Evolutionary conservation across 441 rosid genomes (phyloP), one percentile per base, ranked within the genome.

Genomic region (Isatis lusitanica): DNA sequence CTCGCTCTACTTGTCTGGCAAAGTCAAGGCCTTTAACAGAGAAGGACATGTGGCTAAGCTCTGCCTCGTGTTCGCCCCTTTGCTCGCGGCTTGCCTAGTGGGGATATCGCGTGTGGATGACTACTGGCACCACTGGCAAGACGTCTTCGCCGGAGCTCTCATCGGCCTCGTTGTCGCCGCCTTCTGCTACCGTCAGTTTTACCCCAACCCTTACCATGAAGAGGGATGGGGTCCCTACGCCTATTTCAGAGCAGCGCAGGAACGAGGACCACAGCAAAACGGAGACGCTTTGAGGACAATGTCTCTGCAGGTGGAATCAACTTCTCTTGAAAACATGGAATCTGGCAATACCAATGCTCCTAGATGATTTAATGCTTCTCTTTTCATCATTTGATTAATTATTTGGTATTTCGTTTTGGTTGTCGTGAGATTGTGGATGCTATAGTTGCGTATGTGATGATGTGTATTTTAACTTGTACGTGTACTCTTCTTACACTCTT

Each of bases 191-290:
- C 81, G 80, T 52, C 97, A 91, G 71, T 93, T 89, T 68, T 93
- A 87, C 65, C 90, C 97, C 9, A 73, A 87, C 5, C 98, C 98
- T 43, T 80, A 88, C 76, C 74, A 80, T 6, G 89, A 84, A 1
- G 82, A 91, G 71, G 96, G 94, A 51, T 92, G 98, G 94, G 87
- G 92, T n/a, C 93, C 96, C 11, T 88, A 88, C 7, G 96, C 94
- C 1, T 90, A 90, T 52, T 87, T 87, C 46, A 77, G 9, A 61
- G 92, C 90, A 5, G 40, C 82, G 17, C 88, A 83, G 68, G 88
- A 80, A 43, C 56, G 84, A 48, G 82, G 63, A 31, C 4, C 35
- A 9, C 44, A 56, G 2, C 74, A 77, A 12, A 60, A 66, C 51
- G 24, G 70, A 33, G 81, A 76, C 63, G 43, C 84, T 0, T 40